Percentiles rank a stretch among this genome's conserved stretches.
These are phyloP conservation scores for Salisapilia sapeloensis DNA, from an alignment of 352 stramenopile genomes.

Conservation along the genomic window DNA sequence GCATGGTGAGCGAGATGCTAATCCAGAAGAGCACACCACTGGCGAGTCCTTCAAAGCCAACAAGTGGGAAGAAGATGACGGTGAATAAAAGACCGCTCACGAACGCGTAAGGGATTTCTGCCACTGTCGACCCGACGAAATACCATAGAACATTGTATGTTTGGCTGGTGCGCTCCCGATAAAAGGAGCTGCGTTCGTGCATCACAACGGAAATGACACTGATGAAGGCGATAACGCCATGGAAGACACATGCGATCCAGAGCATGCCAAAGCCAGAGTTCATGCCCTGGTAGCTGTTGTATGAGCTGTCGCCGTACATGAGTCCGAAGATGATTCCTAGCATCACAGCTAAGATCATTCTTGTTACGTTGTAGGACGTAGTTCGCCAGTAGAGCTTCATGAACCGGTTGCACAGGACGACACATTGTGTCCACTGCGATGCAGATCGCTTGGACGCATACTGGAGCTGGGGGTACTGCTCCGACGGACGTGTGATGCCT, in stretches of 20 bases:
- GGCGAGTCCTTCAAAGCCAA: slow-evolving; percentile 15
- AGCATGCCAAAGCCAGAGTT: slow-evolving; percentile 33
- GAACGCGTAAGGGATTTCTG: slow-evolving; percentile 49
- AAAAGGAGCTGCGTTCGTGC: slow-evolving; percentile 70
- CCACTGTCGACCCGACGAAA: slow-evolving; percentile 18
- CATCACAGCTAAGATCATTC: slow-evolving; percentile 24
- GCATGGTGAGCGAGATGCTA: slow-evolving; percentile 31
- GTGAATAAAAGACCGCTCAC: slow-evolving; percentile 17
- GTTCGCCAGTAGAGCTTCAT: slow-evolving; percentile 6
- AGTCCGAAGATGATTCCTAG: slow-evolving; percentile 55
- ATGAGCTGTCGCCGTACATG: slow-evolving; percentile 19
- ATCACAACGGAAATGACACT: slow-evolving; percentile 43
- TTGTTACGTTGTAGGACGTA: slow-evolving; percentile 40
- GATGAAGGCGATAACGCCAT: slow-evolving; percentile 46
- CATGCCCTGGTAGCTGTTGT: slow-evolving; percentile 12
- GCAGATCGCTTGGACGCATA: slow-evolving; percentile 12
- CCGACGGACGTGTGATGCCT: slow-evolving; percentile 12
- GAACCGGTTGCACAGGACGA: slow-evolving; percentile 2
- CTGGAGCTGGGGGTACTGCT: slow-evolving; percentile 6
- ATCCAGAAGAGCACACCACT: slow-evolving; percentile 44
- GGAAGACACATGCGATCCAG: slow-evolving; percentile 51
- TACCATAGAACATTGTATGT: slow-evolving; percentile 65
- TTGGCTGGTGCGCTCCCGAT: slow-evolving; percentile 60
- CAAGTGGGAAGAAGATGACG: slow-evolving; percentile 59
- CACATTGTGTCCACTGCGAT: slow-evolving; percentile 2